A percentile compares a stretch with the other conserved stretches of the same genome.
Conservation (phyloP, 345 rosid genomes). For the Lepidium didymum region DNA sequence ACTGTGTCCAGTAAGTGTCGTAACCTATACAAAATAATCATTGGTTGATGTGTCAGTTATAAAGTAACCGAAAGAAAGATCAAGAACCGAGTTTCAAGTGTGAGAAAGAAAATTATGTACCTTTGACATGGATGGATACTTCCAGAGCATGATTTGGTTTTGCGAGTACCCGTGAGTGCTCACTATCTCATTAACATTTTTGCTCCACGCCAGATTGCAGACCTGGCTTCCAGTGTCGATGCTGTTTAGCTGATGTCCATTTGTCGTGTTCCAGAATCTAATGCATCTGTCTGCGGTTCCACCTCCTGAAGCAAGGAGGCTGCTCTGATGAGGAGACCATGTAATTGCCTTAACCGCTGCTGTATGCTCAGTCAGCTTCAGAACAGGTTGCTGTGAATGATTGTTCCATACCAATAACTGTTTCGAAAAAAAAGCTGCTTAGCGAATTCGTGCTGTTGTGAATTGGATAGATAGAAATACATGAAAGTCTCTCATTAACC, state of each 20-base stretch:
- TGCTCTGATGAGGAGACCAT: conserved; percentile 97
- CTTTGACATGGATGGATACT: conserved; percentile 90
- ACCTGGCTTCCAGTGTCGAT: conserved; percentile 99
- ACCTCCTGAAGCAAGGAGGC: conserved; percentile 95
- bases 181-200: conserved; percentile 91
- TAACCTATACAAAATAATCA: conserved; percentile 39
- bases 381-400: conserved; percentile 74
- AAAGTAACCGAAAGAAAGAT: not conserved
- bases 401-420: conserved; percentile 97
- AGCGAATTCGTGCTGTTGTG: not conserved
- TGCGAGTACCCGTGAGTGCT: conserved; percentile 98
- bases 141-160: conserved; percentile 98
- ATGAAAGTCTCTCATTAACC: not conserved
- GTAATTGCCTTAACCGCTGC: conserved; percentile 97
- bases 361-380: conserved; percentile 85
- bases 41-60: not conserved
- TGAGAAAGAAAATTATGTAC: conserved; percentile 24
- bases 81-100: not conserved
- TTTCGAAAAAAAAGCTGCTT: not conserved
- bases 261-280: conserved; percentile 92
- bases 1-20: conserved; percentile 88
- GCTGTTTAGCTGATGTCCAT: conserved; percentile 75
- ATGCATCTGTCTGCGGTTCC: conserved; percentile 97
- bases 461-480: not conserved
- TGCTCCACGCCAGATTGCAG: conserved; percentile 96